Percentiles rank a stretch among this genome's conserved stretches.
Evolutionary conservation across 2,329 filamentous ascomycete genomes (phyloP).

Genomic region (Fusarium bactridioides): DNA sequence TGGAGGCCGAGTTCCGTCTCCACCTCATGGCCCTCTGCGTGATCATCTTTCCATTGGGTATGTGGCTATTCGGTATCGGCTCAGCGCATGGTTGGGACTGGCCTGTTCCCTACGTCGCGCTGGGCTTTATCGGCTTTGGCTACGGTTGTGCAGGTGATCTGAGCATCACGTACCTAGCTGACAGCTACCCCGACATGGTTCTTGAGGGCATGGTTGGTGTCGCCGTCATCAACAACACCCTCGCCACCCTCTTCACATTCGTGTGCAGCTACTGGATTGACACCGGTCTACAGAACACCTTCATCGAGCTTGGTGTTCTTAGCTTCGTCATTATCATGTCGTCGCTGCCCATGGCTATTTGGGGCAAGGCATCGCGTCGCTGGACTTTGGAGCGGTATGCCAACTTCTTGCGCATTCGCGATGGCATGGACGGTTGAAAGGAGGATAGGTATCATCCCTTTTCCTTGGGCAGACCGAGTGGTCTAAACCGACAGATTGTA

Average conservation of each 20-base stretch:
- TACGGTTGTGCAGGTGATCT: conserved; percentile 67
- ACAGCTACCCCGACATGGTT: conserved; percentile 64
- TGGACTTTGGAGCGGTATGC: conserved; percentile 57
- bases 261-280: conserved; percentile 59
- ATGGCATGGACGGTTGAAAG: conserved; percentile 46
- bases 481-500: neutral
- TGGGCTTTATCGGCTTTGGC: conserved; percentile 66
- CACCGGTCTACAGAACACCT: conserved; percentile 55
- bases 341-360: conserved; percentile 63
- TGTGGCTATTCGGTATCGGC: conserved; percentile 62
- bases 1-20: conserved; percentile 63
- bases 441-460: neutral
- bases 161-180: conserved; percentile 62
- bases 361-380: conserved; percentile 57
- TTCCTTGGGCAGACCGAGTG: neutral
- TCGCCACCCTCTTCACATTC: conserved; percentile 64
- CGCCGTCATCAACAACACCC: conserved; percentile 63
- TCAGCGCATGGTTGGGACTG: conserved; percentile 60
- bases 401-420: conserved; percentile 57
- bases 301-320: conserved; percentile 60
- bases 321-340: conserved; percentile 59
- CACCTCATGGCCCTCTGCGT: conserved; percentile 60
- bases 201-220: conserved; percentile 67
- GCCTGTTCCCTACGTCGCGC: conserved; percentile 62
- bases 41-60: conserved; percentile 58